Evolutionary conservation across 2,329 filamentous ascomycete species (phyloP).

Genomic region (Fusarium buxicola): DNA sequence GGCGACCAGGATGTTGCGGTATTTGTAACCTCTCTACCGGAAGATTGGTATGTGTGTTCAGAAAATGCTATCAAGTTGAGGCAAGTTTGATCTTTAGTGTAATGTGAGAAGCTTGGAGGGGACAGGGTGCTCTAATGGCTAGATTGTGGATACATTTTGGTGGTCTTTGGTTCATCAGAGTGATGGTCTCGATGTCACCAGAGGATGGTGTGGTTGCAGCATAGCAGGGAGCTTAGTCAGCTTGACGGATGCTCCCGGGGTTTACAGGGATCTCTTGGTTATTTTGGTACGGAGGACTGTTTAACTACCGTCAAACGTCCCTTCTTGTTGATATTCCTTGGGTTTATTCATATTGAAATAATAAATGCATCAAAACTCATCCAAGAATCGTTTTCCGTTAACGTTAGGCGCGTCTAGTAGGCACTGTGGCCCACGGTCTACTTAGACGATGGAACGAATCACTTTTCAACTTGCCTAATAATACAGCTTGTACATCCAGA

Average conservation of each 20-base stretch:
- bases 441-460: too few species aligned
- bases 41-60: background rate
- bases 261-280: too few species aligned
- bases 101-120: slow-evolving; percentile 31
- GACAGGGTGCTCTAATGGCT: slow-evolving; percentile 42
- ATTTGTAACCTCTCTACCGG: background rate
- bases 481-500: too few species aligned
- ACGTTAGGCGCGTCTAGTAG: too few species aligned
- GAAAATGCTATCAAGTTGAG: slow-evolving; percentile 12
- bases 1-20: slow-evolving; percentile 3
- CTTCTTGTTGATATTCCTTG: too few species aligned
- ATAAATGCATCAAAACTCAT: too few species aligned
- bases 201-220: slow-evolving; percentile 40
- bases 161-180: slow-evolving; percentile 38
- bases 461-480: too few species aligned
- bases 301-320: too few species aligned
- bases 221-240: slow-evolving; percentile 42
- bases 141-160: slow-evolving; percentile 44
- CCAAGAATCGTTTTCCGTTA: too few species aligned
- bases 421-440: too few species aligned
- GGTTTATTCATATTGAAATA: too few species aligned
- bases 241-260: background rate
- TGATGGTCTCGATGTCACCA: slow-evolving; percentile 41
- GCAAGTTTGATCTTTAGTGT: slow-evolving; percentile 24
- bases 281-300: too few species aligned